A percentile compares a stretch with the other conserved stretches of the same genome.
Conservation (phyloP, 805 yeast genomes). For the Dipodascus geniculatus region DNA sequence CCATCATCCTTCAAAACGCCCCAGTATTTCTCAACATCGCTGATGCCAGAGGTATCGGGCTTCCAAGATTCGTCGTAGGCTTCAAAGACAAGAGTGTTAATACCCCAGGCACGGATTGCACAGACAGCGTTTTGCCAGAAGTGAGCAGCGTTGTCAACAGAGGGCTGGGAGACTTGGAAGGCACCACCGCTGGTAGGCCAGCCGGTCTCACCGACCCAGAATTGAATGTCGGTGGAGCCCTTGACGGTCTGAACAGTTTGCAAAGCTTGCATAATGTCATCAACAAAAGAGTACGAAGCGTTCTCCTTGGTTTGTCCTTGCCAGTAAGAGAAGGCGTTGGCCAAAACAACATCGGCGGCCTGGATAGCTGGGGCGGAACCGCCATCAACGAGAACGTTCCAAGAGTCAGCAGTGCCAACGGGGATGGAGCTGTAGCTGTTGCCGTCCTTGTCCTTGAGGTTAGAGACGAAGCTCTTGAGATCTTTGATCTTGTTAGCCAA, state of each 20-base stretch:
- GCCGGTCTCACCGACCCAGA: constrained; percentile 97
- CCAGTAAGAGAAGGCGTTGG: constrained; percentile 98
- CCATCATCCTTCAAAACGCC: constrained; percentile 55
- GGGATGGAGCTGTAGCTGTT: constrained; percentile 55
- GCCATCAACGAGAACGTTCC: constrained; percentile 86
- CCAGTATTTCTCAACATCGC: constrained; percentile 83
- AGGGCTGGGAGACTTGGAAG: constrained; percentile 56
- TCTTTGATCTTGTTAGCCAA: constrained; percentile 58
- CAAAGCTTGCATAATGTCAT: constrained; percentile 95
- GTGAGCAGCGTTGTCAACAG: constrained; percentile 56
- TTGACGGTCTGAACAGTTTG: constrained; percentile 76
- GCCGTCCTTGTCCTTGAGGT: constrained; percentile 70
- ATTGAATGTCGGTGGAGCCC: constrained; percentile 75
- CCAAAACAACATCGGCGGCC: constrained; percentile 77
- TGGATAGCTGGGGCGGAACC: constrained; percentile 55
- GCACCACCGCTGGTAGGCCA: constrained; percentile 86
- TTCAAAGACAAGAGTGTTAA: constrained; percentile 85
- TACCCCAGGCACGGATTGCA: constrained; percentile 92
- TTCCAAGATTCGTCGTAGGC: constrained; percentile 96
- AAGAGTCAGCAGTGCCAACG: constrained; percentile 93
- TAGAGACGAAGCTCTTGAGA: constrained; percentile 46
- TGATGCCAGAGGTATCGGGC: constrained; percentile 77
- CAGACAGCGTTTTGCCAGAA: constrained; percentile 88
- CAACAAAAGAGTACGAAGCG: constrained; percentile 85
- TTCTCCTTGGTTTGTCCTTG: constrained; percentile 84